Evolutionary conservation across 2,329 filamentous ascomycete genomes (phyloP).

Genomic region (Blumeria hordei): DNA sequence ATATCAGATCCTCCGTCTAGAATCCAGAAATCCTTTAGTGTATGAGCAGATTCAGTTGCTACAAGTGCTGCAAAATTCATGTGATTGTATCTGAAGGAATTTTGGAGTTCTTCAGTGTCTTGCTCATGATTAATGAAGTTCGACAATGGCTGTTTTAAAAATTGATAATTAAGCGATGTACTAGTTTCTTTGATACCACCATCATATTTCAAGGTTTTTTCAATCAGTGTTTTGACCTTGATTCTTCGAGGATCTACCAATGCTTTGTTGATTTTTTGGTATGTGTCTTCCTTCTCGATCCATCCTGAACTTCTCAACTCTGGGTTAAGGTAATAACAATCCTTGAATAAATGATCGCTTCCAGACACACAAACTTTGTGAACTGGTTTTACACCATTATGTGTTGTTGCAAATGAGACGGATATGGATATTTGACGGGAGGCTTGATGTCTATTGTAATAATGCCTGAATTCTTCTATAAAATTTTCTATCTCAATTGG

Average conservation of each 20-base stretch:
- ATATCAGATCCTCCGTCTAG: background rate
- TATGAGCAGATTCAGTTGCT: background rate
- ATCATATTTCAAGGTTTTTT: no score
- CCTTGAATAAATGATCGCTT: background rate
- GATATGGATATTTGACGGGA: no score
- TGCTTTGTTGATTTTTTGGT: background rate
- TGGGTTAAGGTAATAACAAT: background rate
- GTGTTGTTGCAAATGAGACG: no score
- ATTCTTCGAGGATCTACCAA: background rate
- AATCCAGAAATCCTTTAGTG: background rate
- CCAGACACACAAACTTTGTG: no score
- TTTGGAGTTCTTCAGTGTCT: background rate
- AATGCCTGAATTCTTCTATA: background rate
- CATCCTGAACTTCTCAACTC: background rate
- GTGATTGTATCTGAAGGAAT: background rate
- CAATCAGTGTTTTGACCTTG: no score
- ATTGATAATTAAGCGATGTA: no score
- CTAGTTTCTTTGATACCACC: no score
- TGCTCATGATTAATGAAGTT: no score
- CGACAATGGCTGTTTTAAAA: no score
- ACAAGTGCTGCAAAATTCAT: background rate
- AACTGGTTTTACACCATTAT: no score
- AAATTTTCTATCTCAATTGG: background rate
- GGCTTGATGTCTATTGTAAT: background rate
- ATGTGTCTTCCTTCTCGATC: background rate